Conservation (phyloP, 768 basidiomycete genomes). For the Phylloporus rhodoxanthus region DNA sequence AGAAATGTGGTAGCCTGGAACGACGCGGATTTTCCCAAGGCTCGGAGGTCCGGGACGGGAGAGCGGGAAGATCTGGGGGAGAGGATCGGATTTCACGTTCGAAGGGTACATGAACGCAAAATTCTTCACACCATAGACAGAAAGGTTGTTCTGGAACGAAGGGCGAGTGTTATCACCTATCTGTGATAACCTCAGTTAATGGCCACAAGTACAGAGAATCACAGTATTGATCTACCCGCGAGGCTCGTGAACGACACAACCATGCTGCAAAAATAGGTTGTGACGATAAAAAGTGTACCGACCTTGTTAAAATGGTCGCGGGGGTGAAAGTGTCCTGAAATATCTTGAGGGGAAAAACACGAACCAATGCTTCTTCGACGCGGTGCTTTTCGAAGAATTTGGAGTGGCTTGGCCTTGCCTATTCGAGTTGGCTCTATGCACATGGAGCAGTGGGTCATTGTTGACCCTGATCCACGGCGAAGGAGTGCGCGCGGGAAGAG, state of each 20-base stretch:
- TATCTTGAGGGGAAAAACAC: conserved; percentile 17
- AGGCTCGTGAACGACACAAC: conserved; percentile 3
- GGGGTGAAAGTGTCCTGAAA: conserved; percentile 20
- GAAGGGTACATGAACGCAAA: neutral
- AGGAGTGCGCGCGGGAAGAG: conserved; percentile 25
- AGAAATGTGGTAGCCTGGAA: conserved; percentile 5
- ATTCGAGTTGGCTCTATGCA: conserved; percentile 5
- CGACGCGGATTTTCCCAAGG: conserved; percentile 2
- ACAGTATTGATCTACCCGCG: conserved; percentile 9
- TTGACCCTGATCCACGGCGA: conserved; percentile 29
- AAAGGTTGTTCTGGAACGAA: neutral
- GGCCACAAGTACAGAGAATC: neutral
- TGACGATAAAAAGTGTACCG: conserved; percentile 1
- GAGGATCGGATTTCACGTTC: neutral
- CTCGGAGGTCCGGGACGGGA: conserved; percentile 14
- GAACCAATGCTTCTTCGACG: conserved; percentile 20
- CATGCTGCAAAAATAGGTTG: conserved; percentile 22
- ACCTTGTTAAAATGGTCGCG: conserved; percentile 4
- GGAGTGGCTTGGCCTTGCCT: conserved; percentile 10
- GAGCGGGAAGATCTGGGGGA: neutral
- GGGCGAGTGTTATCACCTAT: neutral
- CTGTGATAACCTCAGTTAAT: neutral
- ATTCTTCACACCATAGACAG: neutral
- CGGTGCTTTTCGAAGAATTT: conserved; percentile 30
- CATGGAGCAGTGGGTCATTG: conserved; percentile 14